Conservation (phyloP, 805 yeast genomes). For the Lipomyces yamadae region DNA sequence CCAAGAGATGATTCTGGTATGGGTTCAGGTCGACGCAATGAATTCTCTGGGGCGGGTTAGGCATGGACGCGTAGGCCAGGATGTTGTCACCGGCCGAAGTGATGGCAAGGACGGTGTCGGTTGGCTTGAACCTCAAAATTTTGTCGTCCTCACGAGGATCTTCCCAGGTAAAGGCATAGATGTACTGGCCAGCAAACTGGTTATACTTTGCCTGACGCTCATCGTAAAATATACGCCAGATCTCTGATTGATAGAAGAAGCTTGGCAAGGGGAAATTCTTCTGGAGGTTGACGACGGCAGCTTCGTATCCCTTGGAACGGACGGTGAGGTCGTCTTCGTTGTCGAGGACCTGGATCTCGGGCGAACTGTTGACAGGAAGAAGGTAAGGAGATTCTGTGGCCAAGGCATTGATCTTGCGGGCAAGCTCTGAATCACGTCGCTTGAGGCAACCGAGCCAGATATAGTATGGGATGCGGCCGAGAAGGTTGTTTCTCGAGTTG, state of each 20-base stretch:
- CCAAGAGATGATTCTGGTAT: constrained; percentile 77
- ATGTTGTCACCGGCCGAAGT: constrained; percentile 88
- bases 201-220: constrained; percentile 68
- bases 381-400: constrained; percentile 84
- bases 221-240: constrained; percentile 81
- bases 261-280: constrained; percentile 80
- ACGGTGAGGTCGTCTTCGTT: constrained; percentile 18
- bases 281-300: constrained; percentile 64
- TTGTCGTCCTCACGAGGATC: constrained; percentile 81
- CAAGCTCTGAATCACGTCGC: constrained; percentile 54
- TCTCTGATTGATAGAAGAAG: constrained; percentile 73
- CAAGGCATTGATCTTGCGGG: constrained; percentile 64
- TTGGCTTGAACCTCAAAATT: constrained; percentile 62
- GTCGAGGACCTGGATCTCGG: constrained; percentile 27
- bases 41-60: constrained; percentile 73
- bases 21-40: constrained; percentile 89
- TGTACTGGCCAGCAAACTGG: constrained; percentile 78
- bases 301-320: constrained; percentile 70
- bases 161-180: constrained; percentile 90
- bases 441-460: constrained; percentile 82
- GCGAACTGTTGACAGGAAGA: constrained; percentile 39
- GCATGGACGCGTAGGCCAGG: constrained; percentile 71
- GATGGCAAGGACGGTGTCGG: constrained; percentile 78
- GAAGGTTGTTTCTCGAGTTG: constrained; percentile 63
- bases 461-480: constrained; percentile 81